These are phyloP conservation scores for Pleurozium schreberi DNA, from an alignment of 225 moss, liverwort and hornwort species.

Conservation along the genomic window DNA sequence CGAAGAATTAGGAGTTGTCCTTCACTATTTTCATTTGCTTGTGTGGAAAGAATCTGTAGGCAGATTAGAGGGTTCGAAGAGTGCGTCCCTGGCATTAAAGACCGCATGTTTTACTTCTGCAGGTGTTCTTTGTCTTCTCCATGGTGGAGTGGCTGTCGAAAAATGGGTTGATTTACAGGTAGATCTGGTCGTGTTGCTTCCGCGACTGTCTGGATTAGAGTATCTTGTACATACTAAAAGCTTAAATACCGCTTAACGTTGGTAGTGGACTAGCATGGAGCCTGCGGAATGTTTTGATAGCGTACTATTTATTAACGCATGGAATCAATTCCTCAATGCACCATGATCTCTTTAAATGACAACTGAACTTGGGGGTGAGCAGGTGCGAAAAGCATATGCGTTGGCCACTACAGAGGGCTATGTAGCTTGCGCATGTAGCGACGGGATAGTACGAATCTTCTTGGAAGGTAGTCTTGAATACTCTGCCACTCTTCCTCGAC, in stretches of 20 bases:
- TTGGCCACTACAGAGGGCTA: conserved; percentile 52
- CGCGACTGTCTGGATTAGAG: neutral
- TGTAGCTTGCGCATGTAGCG: conserved; percentile 66
- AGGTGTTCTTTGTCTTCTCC: conserved; percentile 64
- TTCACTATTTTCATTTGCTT: neutral
- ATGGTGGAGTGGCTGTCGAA: conserved; percentile 50
- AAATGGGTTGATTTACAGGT: conserved; percentile 83
- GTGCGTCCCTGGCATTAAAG: neutral
- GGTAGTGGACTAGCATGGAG: neutral
- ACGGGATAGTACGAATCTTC: conserved; percentile 59
- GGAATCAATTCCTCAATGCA: neutral
- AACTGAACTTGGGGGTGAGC: neutral
- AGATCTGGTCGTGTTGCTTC: neutral
- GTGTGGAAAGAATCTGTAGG: neutral
- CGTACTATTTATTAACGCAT: neutral
- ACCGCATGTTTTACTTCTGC: neutral
- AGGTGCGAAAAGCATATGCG: conserved; percentile 65
- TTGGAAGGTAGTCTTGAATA: conserved; percentile 51
- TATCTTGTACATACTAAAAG: neutral
- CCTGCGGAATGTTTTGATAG: neutral
- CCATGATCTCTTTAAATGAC: neutral
- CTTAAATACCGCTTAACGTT: neutral
- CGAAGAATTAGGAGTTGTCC: neutral
- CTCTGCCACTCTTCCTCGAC: conserved; percentile 59
- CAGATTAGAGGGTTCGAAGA: neutral